Base-by-base conservation (phyloP, 169 alveolate genomes). In the Miamiensis avidus region DNA sequence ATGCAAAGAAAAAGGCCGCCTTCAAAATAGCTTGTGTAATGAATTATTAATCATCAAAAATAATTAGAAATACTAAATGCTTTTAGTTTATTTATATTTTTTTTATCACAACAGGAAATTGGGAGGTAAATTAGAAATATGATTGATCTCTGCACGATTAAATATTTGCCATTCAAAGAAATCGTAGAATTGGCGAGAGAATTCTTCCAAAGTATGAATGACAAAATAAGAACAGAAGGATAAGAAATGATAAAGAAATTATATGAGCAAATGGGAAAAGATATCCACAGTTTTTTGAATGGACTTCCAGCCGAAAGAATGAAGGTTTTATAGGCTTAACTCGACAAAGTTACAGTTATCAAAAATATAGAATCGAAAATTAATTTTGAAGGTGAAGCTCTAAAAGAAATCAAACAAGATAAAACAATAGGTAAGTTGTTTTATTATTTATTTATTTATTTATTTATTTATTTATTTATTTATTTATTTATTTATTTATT, bases 251-350 rank as follows among this genome's bases (percentile, higher is more conserved):
- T 74, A 25, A 86, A 86, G 34, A 81, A 78, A 27, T 28, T 86
- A 1, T 86, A 86, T 31, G 84, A 75, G 31, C 78, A 75, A 33
- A 86, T 81, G 64, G 90, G 90, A 20, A 75, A 86, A 29, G 86
- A 82, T 34, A 33, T 81, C 0, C 29, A 49, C 1, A n/a, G 74
- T 34, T 81, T 64, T 34, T 64, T 86, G 65, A 31, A 49, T 0
- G 90, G 81, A 34, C 65, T 86, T 0, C 82, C 79, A 30, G 84
- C 86, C 0, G 75, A 64, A 32, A 33, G 74, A 1, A 74, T 86
- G 84, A 75, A 81, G 29, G 65, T 83, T 25, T 72, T 86, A 28
- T n/a, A 28, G 28, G 28, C 78, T 25, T 86, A 86, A 65, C 81
- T 79, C 76, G 65, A 76, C 29, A 86, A 86, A 49, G 26, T 86